Evolutionary conservation across 257 asterid species (phyloP).

Genomic region (Knoxia roxburghii): DNA sequence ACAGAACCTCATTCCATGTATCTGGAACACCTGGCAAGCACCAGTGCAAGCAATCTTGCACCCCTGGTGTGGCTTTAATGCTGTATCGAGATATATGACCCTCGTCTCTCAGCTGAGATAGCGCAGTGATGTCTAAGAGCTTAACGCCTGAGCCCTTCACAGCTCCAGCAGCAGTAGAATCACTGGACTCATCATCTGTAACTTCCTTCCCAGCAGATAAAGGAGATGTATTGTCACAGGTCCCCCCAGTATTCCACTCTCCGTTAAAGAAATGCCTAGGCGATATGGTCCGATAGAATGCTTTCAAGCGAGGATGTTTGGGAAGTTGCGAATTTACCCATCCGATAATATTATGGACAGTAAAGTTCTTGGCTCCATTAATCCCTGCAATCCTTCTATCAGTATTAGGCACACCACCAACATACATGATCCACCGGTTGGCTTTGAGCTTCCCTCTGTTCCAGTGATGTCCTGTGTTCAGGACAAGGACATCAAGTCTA

Average conservation of each 20-base stretch:
- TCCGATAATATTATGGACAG: conserved; percentile 53
- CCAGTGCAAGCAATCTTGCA: conserved; percentile 98
- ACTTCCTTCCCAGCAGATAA: conserved; percentile 64
- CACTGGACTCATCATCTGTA: conserved; percentile 58
- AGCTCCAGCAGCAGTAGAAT: conserved; percentile 61
- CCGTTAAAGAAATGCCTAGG: conserved; percentile 95
- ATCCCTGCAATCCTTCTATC: conserved; percentile 51
- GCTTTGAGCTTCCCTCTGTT: conserved; percentile 77
- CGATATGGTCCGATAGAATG: conserved; percentile 64
- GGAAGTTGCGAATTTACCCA: conserved; percentile 81
- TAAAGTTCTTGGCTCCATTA: conserved; percentile 62
- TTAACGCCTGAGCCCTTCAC: conserved; percentile 57
- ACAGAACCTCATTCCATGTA: conserved; percentile 84
- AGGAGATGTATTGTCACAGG: conserved; percentile 71
- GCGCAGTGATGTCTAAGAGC: conserved; percentile 64
- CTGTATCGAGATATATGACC: conserved; percentile 92
- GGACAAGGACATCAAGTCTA: conserved; percentile 59
- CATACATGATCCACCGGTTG: conserved; percentile 87
- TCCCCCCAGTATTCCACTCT: conserved; percentile 95
- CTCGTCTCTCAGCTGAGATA: conserved; percentile 86
- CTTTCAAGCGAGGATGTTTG: conserved; percentile 57
- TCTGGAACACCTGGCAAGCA: conserved; percentile 94
- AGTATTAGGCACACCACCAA: conserved; percentile 64
- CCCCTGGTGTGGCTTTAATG: conserved; percentile 67
- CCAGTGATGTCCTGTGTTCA: conserved; percentile 99